A percentile compares a stretch with the other conserved stretches of the same genome.
These are phyloP conservation scores for Boletus insuetus DNA, from an alignment of 768 basidiomycete species.

Conservation along the genomic window DNA sequence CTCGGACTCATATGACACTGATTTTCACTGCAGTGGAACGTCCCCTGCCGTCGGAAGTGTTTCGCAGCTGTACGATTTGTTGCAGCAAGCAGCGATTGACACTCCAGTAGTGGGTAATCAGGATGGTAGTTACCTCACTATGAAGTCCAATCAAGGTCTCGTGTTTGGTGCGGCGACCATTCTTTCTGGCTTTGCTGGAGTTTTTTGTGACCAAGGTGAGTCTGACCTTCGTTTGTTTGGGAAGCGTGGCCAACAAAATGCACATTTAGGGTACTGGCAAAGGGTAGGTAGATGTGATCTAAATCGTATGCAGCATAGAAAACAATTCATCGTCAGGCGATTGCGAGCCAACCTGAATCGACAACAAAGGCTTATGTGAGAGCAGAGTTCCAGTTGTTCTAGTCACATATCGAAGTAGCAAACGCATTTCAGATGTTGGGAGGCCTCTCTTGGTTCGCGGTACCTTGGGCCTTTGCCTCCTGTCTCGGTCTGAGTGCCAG, in stretches of 20 bases:
- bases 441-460: conserved; percentile 37
- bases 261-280: conserved; percentile 49
- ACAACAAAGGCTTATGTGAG: conserved; percentile 34
- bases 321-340: no score
- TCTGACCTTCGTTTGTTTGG: not conserved
- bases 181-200: conserved; percentile 43
- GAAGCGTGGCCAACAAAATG: not conserved
- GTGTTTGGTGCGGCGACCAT: conserved; percentile 42
- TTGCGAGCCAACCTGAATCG: no score
- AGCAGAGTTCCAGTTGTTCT: not conserved
- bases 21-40: conserved; percentile 29
- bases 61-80: conserved; percentile 43
- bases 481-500: conserved; percentile 43
- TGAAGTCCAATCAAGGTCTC: conserved; percentile 49
- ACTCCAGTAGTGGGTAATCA: conserved; percentile 48
- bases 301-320: no score
- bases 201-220: conserved; percentile 51
- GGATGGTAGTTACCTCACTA: conserved; percentile 52
- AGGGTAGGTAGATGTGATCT: conserved; percentile 12
- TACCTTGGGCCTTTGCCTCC: conserved; percentile 37
- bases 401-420: not conserved
- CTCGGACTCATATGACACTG: not conserved
- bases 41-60: conserved; percentile 39
- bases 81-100: conserved; percentile 43
- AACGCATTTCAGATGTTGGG: conserved; percentile 44